Conservation (phyloP, 108 stramenopile genomes). For the Chaetoceros muelleri region DNA sequence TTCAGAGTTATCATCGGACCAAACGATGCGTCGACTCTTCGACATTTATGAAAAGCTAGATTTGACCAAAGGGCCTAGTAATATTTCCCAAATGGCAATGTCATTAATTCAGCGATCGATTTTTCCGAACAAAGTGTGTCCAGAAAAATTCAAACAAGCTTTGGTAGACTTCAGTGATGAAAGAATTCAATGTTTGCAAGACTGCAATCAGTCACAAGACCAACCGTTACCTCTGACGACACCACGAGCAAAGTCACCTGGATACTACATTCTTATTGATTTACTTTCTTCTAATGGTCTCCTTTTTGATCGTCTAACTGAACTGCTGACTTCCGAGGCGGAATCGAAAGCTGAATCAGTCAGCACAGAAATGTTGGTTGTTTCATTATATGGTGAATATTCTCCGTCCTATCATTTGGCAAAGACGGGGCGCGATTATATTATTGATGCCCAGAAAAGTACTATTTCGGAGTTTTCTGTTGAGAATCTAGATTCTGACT, state of each 20-base stretch:
- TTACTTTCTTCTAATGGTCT: slow-evolving; percentile 32
- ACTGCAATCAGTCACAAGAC: not conserved
- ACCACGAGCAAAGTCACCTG: slow-evolving; percentile 38
- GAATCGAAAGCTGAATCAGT: slow-evolving; percentile 12
- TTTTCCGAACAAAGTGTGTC: too few relatives aligned
- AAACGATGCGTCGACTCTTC: too few relatives aligned
- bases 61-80: too few relatives aligned
- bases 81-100: too few relatives aligned
- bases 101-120: too few relatives aligned
- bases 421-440: not conserved
- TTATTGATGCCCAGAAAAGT: not conserved
- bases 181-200: not conserved
- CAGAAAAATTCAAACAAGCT: too few relatives aligned
- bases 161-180: too few relatives aligned
- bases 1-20: too few relatives aligned
- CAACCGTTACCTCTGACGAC: slow-evolving; percentile 7
- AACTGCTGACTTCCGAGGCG: slow-evolving; percentile 25
- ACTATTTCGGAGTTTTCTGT: not conserved
- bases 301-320: slow-evolving; percentile 34
- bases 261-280: slow-evolving; percentile 30
- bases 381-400: slow-evolving; percentile 37
- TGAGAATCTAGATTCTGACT: not conserved
- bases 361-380: not conserved
- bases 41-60: too few relatives aligned
- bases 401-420: slow-evolving; percentile 21